phyloP scores from a whole-genome alignment of 2,329 filamentous ascomycete genomes.

The Pyricularia grisea region DNA sequence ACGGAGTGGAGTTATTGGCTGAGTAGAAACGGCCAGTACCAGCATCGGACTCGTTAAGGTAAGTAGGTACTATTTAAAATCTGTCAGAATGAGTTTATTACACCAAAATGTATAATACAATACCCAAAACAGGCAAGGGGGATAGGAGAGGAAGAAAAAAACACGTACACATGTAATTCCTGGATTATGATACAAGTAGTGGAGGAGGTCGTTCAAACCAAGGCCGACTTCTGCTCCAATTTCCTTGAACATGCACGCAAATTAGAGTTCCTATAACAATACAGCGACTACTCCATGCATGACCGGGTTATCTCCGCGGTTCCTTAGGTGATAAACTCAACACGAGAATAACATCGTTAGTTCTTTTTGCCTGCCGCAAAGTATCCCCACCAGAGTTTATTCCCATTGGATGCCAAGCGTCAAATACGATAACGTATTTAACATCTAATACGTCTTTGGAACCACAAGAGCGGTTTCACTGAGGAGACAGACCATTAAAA shows the following conservation, averaged over 20 bases:
- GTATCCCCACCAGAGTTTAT: not conserved
- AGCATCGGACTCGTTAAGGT: too few relatives aligned
- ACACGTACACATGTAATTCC: not conserved
- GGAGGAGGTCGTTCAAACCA: too few relatives aligned
- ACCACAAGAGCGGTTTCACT: not conserved
- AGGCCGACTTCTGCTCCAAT: too few relatives aligned
- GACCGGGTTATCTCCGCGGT: not conserved
- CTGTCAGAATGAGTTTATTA: too few relatives aligned
- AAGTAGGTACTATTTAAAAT: too few relatives aligned
- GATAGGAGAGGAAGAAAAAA: not conserved
- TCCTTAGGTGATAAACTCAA: not conserved
- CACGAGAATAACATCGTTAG: not conserved
- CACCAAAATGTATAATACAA: too few relatives aligned
- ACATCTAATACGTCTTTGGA: not conserved
- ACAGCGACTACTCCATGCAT: not conserved
- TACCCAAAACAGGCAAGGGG: too few relatives aligned
- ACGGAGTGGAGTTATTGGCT: not conserved
- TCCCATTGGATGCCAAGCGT: not conserved
- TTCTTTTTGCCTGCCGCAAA: not conserved
- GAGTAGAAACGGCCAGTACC: too few relatives aligned
- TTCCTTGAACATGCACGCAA: not conserved
- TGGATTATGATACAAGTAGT: too few relatives aligned
- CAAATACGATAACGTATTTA: not conserved
- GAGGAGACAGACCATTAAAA: too few relatives aligned
- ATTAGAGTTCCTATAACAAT: not conserved